Evolutionary conservation across 2,329 filamentous ascomycete genomes (phyloP), one percentile per base, ranked within the genome.

Genomic region (Penicillium capsulatum): DNA sequence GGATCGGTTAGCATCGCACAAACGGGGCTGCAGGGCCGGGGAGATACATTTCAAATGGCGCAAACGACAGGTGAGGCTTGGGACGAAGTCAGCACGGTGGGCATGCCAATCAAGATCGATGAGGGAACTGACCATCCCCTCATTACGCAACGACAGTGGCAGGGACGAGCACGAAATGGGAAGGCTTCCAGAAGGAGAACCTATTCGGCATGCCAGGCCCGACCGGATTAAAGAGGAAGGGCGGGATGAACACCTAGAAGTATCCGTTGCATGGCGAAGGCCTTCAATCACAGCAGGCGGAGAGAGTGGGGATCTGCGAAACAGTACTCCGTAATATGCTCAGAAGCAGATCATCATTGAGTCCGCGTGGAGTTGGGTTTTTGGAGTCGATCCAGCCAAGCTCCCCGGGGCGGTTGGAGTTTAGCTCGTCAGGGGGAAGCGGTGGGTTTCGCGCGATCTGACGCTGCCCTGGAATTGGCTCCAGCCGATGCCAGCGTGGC

Each of bases 1-100:
- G 10, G 9, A 9, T 20, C 5, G 15, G 30, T 43, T 29, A 37
- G 37, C 28, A 22, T 31, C 26, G n/a, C 9, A 14, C 10, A 28
- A 11, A 11, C 9, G 4, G 10, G 13, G 2, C 26, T 7, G 13
- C 26, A n/a, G 4, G 26, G 26, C 4, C 4, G 11, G 9, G 2
- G 24, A 29, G 32, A 31, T 57, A 64, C 60, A 64, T 61, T 62
- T 64, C 45, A 64, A 45, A 60, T 64, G 60, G 56, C 60, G 60
- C 54, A 61, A 53, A 50, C 60, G 60, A 53, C 60, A 64, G 16
- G 60, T 64, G 44, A 64, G 60, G 54, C 60, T 64, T 20, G 34
- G 31, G 26, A 24, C n/a, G 26, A n/a, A 3, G 15, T 31, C 22
- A 34, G 36, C 17, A 34, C n/a, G n/a, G n/a, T n/a, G n/a, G n/a